Percentiles rank a stretch among this genome's conserved stretches.
Evolutionary conservation across 306 rosid genomes (phyloP).

Genomic region (Rosa multiflora): DNA sequence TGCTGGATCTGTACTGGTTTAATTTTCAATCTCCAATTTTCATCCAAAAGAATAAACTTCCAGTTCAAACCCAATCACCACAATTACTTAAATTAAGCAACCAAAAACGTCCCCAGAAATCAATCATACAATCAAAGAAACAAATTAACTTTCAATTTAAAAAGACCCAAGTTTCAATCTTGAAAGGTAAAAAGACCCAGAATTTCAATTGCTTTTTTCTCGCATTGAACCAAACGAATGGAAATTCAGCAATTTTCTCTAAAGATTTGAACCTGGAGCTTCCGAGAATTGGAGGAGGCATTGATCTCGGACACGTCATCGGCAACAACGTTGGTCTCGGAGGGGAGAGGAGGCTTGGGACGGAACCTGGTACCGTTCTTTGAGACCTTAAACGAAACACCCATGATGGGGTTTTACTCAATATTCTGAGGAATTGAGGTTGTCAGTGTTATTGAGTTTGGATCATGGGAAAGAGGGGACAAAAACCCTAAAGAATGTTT

Average conservation of each 20-base stretch:
- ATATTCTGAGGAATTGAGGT: constrained; percentile 4
- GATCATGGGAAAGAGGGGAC: constrained; percentile 16
- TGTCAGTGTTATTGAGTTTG: constrained; percentile 15
- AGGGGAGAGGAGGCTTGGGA: constrained; percentile 34
- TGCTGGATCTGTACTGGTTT: background rate
- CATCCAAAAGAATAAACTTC: background rate
- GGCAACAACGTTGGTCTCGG: constrained; percentile 24
- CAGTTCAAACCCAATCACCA: no score
- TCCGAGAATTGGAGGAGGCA: constrained; percentile 27
- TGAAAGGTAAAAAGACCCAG: background rate
- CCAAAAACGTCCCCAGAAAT: background rate
- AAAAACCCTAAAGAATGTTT: background rate
- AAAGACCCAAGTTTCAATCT: background rate
- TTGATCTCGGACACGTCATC: constrained; percentile 29
- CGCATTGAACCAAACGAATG: constrained; percentile 1
- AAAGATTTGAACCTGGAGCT: constrained; percentile 34
- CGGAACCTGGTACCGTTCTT: constrained; percentile 49
- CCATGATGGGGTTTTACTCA: constrained; percentile 29
- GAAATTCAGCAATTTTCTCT: background rate
- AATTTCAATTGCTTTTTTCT: background rate
- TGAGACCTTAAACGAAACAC: constrained; percentile 58
- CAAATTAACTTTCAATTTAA: background rate
- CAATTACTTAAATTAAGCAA: background rate
- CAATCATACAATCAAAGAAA: constrained; percentile 6
- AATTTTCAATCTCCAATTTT: background rate